A percentile compares a stretch with the other conserved stretches of the same genome.
These are phyloP conservation scores for Aspergillus arachidicola DNA, from an alignment of 2,329 filamentous ascomycete species.

Conservation along the genomic window DNA sequence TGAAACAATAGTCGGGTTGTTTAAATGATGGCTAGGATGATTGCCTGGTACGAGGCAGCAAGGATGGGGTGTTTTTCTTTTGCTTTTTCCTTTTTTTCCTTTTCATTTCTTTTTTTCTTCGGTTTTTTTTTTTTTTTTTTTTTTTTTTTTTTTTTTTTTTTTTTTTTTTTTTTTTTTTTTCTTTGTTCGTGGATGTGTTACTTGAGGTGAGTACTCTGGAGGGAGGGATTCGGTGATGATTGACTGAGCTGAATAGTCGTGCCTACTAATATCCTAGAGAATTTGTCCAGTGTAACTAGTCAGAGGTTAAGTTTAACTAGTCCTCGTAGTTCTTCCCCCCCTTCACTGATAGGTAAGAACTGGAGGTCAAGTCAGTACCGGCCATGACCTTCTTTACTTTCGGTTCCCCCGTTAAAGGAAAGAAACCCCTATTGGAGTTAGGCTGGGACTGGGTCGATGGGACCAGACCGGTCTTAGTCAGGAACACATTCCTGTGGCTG, in stretches of 20 bases:
- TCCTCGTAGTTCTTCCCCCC: background rate
- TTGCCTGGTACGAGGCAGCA: background rate
- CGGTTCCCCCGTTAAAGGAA: background rate
- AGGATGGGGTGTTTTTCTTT: background rate
- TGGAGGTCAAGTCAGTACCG: background rate
- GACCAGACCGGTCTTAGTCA: background rate
- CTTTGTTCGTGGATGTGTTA: background rate
- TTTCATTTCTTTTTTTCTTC: background rate
- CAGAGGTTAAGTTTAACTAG: conserved; percentile 2
- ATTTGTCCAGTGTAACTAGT: background rate
- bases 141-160: background rate
- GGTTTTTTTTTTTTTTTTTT: background rate
- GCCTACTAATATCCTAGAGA: background rate
- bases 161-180: background rate
- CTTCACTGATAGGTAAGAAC: background rate
- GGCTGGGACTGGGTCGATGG: background rate
- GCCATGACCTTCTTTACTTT: background rate
- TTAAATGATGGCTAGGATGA: conserved; percentile 1
- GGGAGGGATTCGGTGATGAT: background rate
- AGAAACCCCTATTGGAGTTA: conserved; percentile 1
- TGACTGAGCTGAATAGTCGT: background rate
- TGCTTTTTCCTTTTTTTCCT: background rate
- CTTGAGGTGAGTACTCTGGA: background rate
- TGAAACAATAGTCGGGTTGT: background rate
- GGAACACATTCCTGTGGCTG: background rate